Evolutionary conservation across 768 basidiomycete genomes (phyloP).

Genomic region (Amanita subjunquillea): DNA sequence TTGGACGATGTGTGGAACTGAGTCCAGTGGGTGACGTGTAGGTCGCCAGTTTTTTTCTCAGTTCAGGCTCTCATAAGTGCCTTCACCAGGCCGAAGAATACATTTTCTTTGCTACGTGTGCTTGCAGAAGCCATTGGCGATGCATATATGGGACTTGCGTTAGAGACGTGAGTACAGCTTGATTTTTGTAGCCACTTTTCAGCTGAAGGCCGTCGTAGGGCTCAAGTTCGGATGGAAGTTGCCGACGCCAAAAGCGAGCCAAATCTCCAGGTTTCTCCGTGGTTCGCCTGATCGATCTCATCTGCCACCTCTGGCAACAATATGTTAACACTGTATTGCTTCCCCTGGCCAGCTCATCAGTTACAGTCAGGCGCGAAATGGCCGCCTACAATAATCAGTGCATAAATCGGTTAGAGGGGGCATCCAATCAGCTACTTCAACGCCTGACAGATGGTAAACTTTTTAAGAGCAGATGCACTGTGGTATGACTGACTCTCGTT

Average conservation of each 20-base stretch:
- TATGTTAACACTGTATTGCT: constrained; percentile 87
- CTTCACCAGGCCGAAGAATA: constrained; percentile 71
- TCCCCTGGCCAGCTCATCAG: constrained; percentile 76
- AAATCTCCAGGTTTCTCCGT: constrained; percentile 56
- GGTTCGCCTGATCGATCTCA: constrained; percentile 68
- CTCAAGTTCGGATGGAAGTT: constrained; percentile 58
- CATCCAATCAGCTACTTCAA: constrained; percentile 71
- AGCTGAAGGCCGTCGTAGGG: constrained; percentile 32
- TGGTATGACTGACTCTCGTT: background rate
- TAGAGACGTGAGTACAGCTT: constrained; percentile 76
- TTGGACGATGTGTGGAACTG: constrained; percentile 89
- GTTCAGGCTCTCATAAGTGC: background rate
- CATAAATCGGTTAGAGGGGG: constrained; percentile 76
- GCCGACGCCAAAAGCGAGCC: constrained; percentile 77
- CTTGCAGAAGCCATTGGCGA: constrained; percentile 79
- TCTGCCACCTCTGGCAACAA: constrained; percentile 95
- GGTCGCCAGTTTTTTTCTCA: constrained; percentile 19
- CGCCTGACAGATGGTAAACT: constrained; percentile 69
- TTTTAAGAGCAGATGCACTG: background rate
- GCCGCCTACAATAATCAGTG: constrained; percentile 84
- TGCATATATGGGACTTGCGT: constrained; percentile 81
- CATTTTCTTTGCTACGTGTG: constrained; percentile 71
- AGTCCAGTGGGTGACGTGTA: constrained; percentile 78
- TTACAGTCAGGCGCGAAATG: constrained; percentile 89
- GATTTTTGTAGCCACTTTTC: background rate